Evolutionary conservation across 768 basidiomycete species (phyloP).

Genomic region (Exidia glandulosa): DNA sequence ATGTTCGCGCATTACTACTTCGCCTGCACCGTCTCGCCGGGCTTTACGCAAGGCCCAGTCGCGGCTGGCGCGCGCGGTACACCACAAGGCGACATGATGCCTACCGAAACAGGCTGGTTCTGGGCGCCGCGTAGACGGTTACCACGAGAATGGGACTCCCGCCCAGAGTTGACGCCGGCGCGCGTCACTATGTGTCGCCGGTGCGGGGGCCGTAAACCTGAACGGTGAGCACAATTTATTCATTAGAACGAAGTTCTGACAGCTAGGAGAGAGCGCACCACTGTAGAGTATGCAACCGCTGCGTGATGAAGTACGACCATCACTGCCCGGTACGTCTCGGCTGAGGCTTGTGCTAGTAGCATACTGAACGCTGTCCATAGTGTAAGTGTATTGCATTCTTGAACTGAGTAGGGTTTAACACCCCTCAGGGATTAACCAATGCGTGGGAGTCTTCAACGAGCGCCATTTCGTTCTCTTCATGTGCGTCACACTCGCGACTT

Average conservation of each 20-base stretch:
- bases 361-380: slow-evolving; percentile 7
- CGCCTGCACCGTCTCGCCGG: slow-evolving; percentile 69
- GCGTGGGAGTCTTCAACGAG: slow-evolving; percentile 91
- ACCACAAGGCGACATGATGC: background rate
- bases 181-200: slow-evolving; percentile 50
- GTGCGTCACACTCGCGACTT: slow-evolving; percentile 31
- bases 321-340: slow-evolving; percentile 69
- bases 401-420: slow-evolving; percentile 8
- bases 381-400: slow-evolving; percentile 11
- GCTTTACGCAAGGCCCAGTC: slow-evolving; percentile 30
- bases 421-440: slow-evolving; percentile 84
- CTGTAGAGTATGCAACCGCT: slow-evolving; percentile 82
- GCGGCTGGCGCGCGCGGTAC: background rate
- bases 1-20: slow-evolving; percentile 76
- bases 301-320: slow-evolving; percentile 84
- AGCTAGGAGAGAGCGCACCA: slow-evolving; percentile 73
- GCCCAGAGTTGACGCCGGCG: slow-evolving; percentile 42
- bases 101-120: background rate
- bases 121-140: background rate
- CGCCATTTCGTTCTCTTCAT: slow-evolving; percentile 94
- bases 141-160: slow-evolving; percentile 6
- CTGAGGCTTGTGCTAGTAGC: background rate
- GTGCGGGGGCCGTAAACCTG: slow-evolving; percentile 61
- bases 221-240: slow-evolving; percentile 38
- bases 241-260: slow-evolving; percentile 1